Evolutionary conservation across 2,329 filamentous ascomycete species (phyloP), one percentile per base, ranked within the genome.

Genomic region (Fusarium sp.): DNA sequence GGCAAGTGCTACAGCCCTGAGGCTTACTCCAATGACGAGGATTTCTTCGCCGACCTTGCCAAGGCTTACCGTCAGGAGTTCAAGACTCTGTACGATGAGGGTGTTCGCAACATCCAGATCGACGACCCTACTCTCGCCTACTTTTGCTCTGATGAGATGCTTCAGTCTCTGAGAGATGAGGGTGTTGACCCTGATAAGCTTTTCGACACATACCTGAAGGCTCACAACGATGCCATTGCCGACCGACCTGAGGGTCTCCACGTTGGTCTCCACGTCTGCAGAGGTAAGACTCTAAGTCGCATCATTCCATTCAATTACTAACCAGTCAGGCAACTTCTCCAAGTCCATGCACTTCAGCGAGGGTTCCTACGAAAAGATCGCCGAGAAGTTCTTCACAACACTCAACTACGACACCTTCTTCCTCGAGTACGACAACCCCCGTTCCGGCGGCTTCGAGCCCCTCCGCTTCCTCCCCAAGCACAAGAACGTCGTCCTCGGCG

Each of bases 171-270:
- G 60, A 75, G 84, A 81, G 83, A 86, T 59, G 84, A 85, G 24
- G 90, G 91, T 70, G 81, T 85, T 45, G 84, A 88, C 20, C 84
- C 90, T 14, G 89, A 92, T 40, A 86, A 88, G 66, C 86, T 92
- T 69, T 86, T 94, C 53, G 87, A 91, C 72, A 84, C 87, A 32
- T 94, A 94, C 77, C 87, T 94, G 78, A 86, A 88, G 77, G 87
- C 91, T 72, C 92, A 93, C 83, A 93, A 93, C 76, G 89, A 91
- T 77, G 90, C 88, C 77, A 85, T 92, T 72, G 81, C 83, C 29
- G 83, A 84, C 67, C 84, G 88, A 1, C 90, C 91, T 0, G 79
- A 82, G 8, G 91, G 91, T 70, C 86, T 93, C 79, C 90, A 93
- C 73, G 82, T 93, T 4, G 91, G 91, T 18, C 86, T 94, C 13